phyloP scores from a whole-genome alignment of 1,284 basidiomycete species.

The Xerocomus amazonicus region DNA sequence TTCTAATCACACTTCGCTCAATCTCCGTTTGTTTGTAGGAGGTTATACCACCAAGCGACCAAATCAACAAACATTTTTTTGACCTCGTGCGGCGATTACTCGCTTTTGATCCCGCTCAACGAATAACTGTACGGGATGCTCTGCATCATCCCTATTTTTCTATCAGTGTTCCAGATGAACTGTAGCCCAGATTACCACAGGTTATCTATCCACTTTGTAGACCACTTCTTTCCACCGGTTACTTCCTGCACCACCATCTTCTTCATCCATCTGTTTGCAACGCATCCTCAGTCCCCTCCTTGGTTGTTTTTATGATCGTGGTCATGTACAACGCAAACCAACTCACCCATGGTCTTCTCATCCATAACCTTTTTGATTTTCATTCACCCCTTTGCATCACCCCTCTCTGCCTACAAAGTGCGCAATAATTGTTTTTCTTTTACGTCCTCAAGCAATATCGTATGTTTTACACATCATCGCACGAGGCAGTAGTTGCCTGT shows the following conservation, averaged over 20 bases:
- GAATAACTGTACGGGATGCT: constrained; percentile 84
- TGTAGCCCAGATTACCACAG: constrained; percentile 40
- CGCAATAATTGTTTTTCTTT: constrained; percentile 27
- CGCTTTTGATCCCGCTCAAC: constrained; percentile 86
- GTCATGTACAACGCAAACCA: constrained; percentile 37
- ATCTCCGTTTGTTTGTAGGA: constrained; percentile 48
- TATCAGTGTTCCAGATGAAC: constrained; percentile 56
- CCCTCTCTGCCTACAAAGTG: constrained; percentile 27
- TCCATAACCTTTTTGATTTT: constrained; percentile 30
- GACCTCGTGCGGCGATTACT: constrained; percentile 86
- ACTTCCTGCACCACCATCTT: constrained; percentile 21
- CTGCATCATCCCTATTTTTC: constrained; percentile 85
- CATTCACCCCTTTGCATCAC: constrained; percentile 16
- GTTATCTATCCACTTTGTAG: constrained; percentile 38
- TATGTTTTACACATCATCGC: constrained; percentile 28
- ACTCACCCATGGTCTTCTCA: constrained; percentile 29
- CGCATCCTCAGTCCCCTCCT: constrained; percentile 22
- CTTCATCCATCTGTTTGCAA: constrained; percentile 24
- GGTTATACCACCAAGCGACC: constrained; percentile 74
- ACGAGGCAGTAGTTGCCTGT: constrained; percentile 15
- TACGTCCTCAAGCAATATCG: constrained; percentile 31
- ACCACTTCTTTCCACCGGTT: constrained; percentile 27
- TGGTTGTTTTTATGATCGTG: constrained; percentile 39
- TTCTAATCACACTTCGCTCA: constrained; percentile 11
- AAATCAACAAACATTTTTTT: constrained; percentile 76